Conservation (phyloP, 2,329 filamentous ascomycete genomes). For the Mollisia scopiformis region DNA sequence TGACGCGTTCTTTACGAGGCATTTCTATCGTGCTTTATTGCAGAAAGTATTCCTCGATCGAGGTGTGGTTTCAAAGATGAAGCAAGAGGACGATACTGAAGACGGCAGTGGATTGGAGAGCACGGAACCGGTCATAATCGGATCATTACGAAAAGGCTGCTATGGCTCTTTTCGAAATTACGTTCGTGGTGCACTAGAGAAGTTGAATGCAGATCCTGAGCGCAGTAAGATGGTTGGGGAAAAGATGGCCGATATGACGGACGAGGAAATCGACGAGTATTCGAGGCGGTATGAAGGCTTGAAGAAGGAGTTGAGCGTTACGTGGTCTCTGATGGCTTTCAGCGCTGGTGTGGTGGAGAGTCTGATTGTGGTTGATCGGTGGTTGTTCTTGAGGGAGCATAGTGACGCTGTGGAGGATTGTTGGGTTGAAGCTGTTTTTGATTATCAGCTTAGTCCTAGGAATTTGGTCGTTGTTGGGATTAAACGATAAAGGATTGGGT, state of each 20-base stretch:
- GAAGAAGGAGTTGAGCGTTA: conserved; percentile 80
- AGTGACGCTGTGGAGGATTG: conserved; percentile 67
- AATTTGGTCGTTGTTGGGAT: conserved; percentile 94
- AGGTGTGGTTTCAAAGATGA: conserved; percentile 68
- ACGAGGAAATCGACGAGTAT: conserved; percentile 76
- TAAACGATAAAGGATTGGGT: conserved; percentile 51
- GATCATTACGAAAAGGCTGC: conserved; percentile 78
- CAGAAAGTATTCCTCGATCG: conserved; percentile 91
- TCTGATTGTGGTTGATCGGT: conserved; percentile 87
- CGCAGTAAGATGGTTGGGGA: conserved; percentile 63
- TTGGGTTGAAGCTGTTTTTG: conserved; percentile 95
- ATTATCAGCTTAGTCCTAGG: conserved; percentile 81
- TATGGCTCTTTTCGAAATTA: conserved; percentile 78
- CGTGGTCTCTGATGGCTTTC: conserved; percentile 97
- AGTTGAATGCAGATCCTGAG: conserved; percentile 65
- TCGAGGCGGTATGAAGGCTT: conserved; percentile 63
- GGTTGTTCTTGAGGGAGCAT: conserved; percentile 84
- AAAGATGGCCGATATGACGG: conserved; percentile 70
- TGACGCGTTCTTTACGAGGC: conserved; percentile 85
- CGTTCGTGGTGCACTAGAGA: conserved; percentile 77
- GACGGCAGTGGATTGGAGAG: conserved; percentile 43
- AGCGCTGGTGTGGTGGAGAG: conserved; percentile 89
- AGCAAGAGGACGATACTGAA: conserved; percentile 15
- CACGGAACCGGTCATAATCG: conserved; percentile 83
- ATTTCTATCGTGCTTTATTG: conserved; percentile 89